phyloP scores from a whole-genome alignment of 2,329 filamentous ascomycete species.

The Aspergillus fumigatiaffinis region DNA sequence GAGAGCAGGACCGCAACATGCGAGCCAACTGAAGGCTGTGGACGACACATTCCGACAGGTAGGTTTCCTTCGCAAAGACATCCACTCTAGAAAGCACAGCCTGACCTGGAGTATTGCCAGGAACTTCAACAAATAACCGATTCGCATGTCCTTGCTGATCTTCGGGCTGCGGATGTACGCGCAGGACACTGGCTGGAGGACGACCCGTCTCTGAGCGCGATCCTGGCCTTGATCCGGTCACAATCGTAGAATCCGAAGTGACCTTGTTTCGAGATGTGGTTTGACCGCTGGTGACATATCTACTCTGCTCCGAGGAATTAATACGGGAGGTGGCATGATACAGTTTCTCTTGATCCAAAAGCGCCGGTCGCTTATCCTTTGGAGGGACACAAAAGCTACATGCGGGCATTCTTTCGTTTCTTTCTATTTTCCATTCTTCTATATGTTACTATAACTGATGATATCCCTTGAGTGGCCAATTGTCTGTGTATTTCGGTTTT shows the following conservation, averaged over 20 bases:
- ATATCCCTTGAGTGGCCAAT: background rate
- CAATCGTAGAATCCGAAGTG: conserved; percentile 23
- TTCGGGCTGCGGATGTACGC: conserved; percentile 52
- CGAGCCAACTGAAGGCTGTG: conserved; percentile 46
- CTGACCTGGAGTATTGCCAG: conserved; percentile 30
- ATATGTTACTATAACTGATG: background rate
- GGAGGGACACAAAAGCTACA: background rate
- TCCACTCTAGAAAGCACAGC: background rate
- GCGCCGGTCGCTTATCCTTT: background rate
- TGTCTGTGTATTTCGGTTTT: background rate
- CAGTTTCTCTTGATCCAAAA: background rate
- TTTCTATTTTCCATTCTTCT: background rate
- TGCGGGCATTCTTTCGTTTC: background rate
- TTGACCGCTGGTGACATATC: background rate
- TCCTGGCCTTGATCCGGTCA: conserved; percentile 44
- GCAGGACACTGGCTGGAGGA: conserved; percentile 61
- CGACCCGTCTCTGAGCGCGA: conserved; percentile 53
- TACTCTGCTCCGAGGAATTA: background rate
- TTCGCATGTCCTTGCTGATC: conserved; percentile 51
- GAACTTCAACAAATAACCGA: conserved; percentile 57
- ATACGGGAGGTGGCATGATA: background rate
- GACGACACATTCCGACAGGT: conserved; percentile 48
- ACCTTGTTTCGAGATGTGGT: conserved; percentile 1
- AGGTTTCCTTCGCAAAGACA: conserved; percentile 19
- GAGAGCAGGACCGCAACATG: conserved; percentile 45